Evolutionary conservation across 23 red algal species (phyloP).

Genomic region (Cyanidioschyzon merolae): DNA sequence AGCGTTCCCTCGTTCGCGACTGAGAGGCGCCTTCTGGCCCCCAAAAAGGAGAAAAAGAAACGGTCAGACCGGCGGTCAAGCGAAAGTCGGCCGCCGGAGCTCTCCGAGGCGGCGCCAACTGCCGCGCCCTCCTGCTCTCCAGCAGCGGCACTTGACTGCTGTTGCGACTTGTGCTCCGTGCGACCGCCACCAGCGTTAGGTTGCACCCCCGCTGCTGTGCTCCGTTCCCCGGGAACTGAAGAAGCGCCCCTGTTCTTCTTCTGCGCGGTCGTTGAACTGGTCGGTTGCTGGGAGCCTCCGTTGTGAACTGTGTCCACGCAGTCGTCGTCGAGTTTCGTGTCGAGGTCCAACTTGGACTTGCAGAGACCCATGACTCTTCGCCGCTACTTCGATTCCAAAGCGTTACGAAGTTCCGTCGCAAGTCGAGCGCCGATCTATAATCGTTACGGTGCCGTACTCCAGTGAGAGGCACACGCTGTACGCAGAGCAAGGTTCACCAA

Average conservation of each 20-base stretch:
- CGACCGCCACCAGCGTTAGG: not conserved
- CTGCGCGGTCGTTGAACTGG: not conserved
- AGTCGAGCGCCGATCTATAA: too few relatives aligned
- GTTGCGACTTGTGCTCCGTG: not conserved
- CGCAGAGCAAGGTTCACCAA: too few relatives aligned
- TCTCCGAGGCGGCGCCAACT: not conserved
- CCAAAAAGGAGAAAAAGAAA: not conserved
- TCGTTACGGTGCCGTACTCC: too few relatives aligned
- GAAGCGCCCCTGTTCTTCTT: not conserved
- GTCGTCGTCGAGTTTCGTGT: slow-evolving; percentile 10
- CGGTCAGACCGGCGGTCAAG: not conserved
- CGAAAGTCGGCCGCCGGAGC: not conserved
- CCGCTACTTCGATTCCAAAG: too few relatives aligned
- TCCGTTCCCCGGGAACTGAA: not conserved
- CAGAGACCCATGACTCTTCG: slow-evolving; percentile 1
- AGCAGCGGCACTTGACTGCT: not conserved
- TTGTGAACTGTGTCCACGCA: not conserved
- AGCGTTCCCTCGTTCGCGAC: not conserved
- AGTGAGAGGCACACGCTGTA: too few relatives aligned
- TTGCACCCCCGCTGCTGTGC: not conserved
- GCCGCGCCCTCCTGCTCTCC: not conserved
- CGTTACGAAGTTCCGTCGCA: too few relatives aligned
- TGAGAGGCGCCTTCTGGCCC: not conserved
- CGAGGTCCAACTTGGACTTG: slow-evolving; percentile 9
- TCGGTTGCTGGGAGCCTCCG: not conserved